Evolutionary conservation across 768 basidiomycete genomes (phyloP), one percentile per base, ranked within the genome.

Genomic region (Pleurotus salmoneostramineus): DNA sequence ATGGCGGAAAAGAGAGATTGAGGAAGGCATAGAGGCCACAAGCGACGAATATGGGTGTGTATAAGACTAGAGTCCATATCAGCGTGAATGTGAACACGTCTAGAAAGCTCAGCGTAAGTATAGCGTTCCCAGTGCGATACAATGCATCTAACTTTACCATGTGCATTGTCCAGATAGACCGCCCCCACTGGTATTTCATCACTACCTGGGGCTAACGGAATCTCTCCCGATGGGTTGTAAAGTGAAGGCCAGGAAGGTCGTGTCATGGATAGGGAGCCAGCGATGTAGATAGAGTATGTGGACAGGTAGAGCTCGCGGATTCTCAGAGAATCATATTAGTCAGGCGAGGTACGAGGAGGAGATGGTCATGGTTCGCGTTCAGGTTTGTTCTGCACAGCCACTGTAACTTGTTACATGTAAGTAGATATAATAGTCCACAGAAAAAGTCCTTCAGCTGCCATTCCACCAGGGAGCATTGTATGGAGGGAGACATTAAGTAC

Each of bases 21-120:
- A 77, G 72, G 60, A 82, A 82, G 10, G 81, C 80, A 58, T 81
- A 82, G 6, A 63, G 58, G 5, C 80, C 81, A 58, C 79, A 81
- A 42, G 76, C 45, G 47, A 80, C 59, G 61, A 82, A 82, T n/a
- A 78, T 62, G 34, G 80, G 81, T 0, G 73, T 76, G 66, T 82
- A 81, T 56, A 81, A 78, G 37, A 78, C 66, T 10, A 82, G 69
- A 14, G 73, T 79, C 81, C 81, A 83, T 58, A 77, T 82, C 14
- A 83, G 66, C 27, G 80, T 82, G 67, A 82, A 82, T 36, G 73
- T 74, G 65, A 83, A 81, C 27, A 82, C 66, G 60, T 83, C 80
- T 82, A 31, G 4, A 49, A 51, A 56, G 14, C 35, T 31, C 8
- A 4, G n/a, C 33, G 56, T 27, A 27, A 40, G 21, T 15, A 17